Conservation (phyloP, 1,284 basidiomycete species). For the Microbotryomycetes sp. region DNA sequence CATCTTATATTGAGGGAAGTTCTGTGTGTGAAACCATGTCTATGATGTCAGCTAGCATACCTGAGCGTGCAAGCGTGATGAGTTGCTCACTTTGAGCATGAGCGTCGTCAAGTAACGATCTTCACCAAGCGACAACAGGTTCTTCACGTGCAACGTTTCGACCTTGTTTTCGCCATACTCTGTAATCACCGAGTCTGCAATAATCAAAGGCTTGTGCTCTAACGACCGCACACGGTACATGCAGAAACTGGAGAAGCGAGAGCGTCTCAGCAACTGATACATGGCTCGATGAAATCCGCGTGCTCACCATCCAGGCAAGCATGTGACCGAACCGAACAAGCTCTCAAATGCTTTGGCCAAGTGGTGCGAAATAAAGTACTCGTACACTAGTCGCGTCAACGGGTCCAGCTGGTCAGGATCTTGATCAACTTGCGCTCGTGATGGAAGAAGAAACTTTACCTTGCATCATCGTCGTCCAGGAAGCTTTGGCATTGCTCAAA, state of each 20-base stretch:
- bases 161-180: constrained; percentile 96
- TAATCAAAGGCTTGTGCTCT: constrained; percentile 57
- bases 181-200: constrained; percentile 75
- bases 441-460: constrained; percentile 48
- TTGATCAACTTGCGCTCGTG: constrained; percentile 15
- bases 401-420: neutral
- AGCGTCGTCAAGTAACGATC: constrained; percentile 97
- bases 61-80: constrained; percentile 34
- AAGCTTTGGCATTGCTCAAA: constrained; percentile 80
- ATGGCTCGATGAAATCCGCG: neutral
- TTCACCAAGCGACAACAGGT: constrained; percentile 91
- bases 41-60: too few relatives aligned
- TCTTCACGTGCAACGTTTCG: constrained; percentile 97
- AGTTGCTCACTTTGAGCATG: constrained; percentile 58
- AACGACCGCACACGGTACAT: constrained; percentile 86
- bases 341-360: constrained; percentile 97
- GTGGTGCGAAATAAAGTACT: constrained; percentile 95
- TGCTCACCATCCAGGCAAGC: constrained; percentile 64
- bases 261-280: neutral
- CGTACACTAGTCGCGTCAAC: constrained; percentile 76
- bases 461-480: constrained; percentile 98
- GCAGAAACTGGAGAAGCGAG: constrained; percentile 74
- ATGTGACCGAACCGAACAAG: constrained; percentile 95
- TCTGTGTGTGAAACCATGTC: constrained; percentile 42
- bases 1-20: constrained; percentile 86